Evolutionary conservation across 1,139 yeast species (phyloP).

Genomic region (Candida glucosophila): DNA sequence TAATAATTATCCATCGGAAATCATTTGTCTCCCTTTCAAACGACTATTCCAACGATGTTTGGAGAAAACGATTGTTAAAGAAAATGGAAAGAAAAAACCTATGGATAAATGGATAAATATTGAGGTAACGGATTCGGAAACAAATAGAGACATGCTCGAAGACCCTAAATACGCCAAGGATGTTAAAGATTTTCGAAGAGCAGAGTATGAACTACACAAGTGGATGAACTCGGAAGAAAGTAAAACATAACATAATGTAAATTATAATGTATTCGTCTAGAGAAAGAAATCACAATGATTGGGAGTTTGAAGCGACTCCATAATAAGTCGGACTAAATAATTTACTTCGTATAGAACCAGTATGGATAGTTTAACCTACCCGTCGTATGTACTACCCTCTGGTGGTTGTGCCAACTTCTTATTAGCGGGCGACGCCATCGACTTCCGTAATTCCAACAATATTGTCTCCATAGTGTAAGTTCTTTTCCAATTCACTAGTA

Average conservation of each 20-base stretch:
- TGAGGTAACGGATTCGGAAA: slow-evolving; percentile 31
- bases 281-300: no score
- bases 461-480: slow-evolving; percentile 87
- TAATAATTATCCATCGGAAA: slow-evolving; percentile 23
- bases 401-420: slow-evolving; percentile 85
- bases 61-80: slow-evolving; percentile 14
- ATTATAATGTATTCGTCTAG: no score
- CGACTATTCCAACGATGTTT: slow-evolving; percentile 43
- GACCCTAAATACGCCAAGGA: slow-evolving; percentile 17
- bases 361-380: no score
- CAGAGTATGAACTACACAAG: slow-evolving; percentile 29
- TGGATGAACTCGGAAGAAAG: no score
- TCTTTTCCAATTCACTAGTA: slow-evolving; percentile 79
- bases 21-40: slow-evolving; percentile 47
- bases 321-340: no score
- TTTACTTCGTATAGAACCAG: no score
- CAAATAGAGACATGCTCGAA: slow-evolving; percentile 24
- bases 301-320: no score
- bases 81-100: slow-evolving; percentile 18
- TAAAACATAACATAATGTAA: no score
- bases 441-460: slow-evolving; percentile 73
- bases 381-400: slow-evolving; percentile 77
- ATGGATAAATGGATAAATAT: slow-evolving; percentile 30
- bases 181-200: slow-evolving; percentile 27
- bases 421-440: slow-evolving; percentile 76